Evolutionary conservation across 1,284 basidiomycete species (phyloP).

Genomic region (Leccinum griseonigrum): DNA sequence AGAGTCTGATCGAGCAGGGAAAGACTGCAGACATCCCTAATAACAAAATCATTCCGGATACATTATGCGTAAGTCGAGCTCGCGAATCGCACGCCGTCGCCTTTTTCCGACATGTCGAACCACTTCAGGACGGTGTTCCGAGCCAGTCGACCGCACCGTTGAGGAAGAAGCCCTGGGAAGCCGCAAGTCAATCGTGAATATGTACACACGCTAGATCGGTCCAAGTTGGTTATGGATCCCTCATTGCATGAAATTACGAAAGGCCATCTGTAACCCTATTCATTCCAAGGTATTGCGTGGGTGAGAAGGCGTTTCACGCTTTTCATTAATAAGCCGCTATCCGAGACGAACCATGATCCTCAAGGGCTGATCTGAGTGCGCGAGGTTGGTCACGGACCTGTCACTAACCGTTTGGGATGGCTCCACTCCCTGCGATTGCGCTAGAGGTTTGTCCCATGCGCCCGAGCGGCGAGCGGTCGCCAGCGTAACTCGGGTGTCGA

Average conservation of each 20-base stretch:
- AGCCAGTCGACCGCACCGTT: slow-evolving; percentile 49
- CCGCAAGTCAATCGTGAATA: slow-evolving; percentile 15
- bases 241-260: slow-evolving; percentile 18
- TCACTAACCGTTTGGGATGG: not conserved
- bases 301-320: slow-evolving; percentile 15
- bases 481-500: slow-evolving; percentile 8
- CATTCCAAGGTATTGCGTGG: slow-evolving; percentile 3
- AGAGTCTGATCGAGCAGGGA: too few relatives aligned
- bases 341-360: slow-evolving; percentile 10
- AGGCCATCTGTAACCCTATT: slow-evolving; percentile 9
- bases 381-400: slow-evolving; percentile 4
- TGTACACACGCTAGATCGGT: slow-evolving; percentile 14
- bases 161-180: slow-evolving; percentile 67
- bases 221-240: not conserved
- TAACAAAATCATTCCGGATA: slow-evolving; percentile 65
- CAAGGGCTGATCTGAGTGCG: slow-evolving; percentile 4
- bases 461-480: not conserved
- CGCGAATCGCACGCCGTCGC: slow-evolving; percentile 1
- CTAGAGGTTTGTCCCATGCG: not conserved
- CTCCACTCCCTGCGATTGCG: not conserved
- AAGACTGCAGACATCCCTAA: slow-evolving; percentile 72
- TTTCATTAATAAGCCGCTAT: slow-evolving; percentile 2
- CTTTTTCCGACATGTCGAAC: slow-evolving; percentile 3
- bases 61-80: slow-evolving; percentile 51
- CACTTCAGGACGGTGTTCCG: slow-evolving; percentile 45